Conservation (phyloP, 2,329 filamentous ascomycete species). For the Juglanconis oblonga region DNA sequence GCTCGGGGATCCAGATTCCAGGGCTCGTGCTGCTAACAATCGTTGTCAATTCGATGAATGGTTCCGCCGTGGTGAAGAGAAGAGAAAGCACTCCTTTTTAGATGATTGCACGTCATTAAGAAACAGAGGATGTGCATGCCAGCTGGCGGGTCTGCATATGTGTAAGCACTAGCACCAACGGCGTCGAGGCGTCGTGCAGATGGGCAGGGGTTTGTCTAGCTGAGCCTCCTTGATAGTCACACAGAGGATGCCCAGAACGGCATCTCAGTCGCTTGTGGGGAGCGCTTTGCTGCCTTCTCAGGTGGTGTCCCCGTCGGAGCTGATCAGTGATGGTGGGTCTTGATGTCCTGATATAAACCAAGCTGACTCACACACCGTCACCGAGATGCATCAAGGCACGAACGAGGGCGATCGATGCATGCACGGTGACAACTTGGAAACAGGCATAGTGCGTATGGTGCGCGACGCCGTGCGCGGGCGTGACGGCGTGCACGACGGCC, state of each 20-base stretch:
- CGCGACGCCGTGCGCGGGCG: too few species aligned
- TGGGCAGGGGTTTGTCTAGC: background rate
- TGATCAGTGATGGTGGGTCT: background rate
- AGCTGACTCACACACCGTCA: too few species aligned
- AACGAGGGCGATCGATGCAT: too few species aligned
- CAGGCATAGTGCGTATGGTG: too few species aligned
- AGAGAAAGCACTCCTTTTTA: background rate
- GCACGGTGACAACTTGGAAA: too few species aligned
- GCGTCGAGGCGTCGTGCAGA: conserved; percentile 8
- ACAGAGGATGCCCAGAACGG: background rate
- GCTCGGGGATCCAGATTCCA: background rate
- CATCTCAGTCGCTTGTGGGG: background rate
- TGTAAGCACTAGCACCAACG: conserved; percentile 15
- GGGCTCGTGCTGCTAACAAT: background rate
- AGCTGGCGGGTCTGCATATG: conserved; percentile 2
- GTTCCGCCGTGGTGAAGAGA: background rate
- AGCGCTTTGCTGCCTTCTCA: too few species aligned
- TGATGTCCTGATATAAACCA: background rate
- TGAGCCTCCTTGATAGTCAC: background rate
- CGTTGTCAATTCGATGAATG: background rate
- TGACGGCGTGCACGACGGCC: too few species aligned
- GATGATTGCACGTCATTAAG: background rate
- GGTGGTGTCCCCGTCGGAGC: background rate
- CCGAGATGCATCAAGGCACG: too few species aligned
- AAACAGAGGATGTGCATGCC: background rate